phyloP scores from a whole-genome alignment of 768 basidiomycete species.

The Clavulina sp. region DNA sequence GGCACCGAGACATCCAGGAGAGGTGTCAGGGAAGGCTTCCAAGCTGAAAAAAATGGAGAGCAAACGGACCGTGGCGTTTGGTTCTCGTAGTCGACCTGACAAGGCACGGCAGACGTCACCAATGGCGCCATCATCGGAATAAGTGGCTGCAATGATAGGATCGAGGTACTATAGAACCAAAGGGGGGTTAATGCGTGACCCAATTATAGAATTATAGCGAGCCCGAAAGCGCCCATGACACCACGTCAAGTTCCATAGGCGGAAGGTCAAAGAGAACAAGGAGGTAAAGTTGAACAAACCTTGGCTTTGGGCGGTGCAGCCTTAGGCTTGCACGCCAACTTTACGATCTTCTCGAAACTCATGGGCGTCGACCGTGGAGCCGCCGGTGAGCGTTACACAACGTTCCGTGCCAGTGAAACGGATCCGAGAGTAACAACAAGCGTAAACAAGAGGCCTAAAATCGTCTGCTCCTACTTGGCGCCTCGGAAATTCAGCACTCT shows the following conservation, averaged over 20 bases:
- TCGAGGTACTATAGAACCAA: conserved; percentile 61
- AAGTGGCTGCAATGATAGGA: conserved; percentile 91
- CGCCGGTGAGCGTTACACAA: no score
- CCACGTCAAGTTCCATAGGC: background rate
- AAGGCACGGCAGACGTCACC: conserved; percentile 87
- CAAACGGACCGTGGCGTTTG: conserved; percentile 64
- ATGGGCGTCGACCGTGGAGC: no score
- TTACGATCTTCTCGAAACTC: conserved; percentile 58
- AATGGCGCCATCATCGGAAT: conserved; percentile 84
- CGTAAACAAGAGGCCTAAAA: no score
- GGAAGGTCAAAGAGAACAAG: background rate
- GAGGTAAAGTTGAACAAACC: conserved; percentile 26
- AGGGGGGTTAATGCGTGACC: background rate
- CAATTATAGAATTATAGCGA: background rate
- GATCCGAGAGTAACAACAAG: no score
- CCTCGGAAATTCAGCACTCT: no score
- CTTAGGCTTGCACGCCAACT: conserved; percentile 95
- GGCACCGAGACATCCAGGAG: no score
- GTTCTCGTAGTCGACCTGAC: conserved; percentile 68
- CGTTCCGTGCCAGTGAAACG: no score
- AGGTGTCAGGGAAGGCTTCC: background rate
- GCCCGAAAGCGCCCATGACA: background rate
- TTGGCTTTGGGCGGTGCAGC: conserved; percentile 90
- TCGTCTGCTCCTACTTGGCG: no score
- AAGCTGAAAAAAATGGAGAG: background rate